These are phyloP conservation scores for Alloteropsis semialata DNA, from an alignment of 176 grass and related monocot genomes.

Conservation along the genomic window DNA sequence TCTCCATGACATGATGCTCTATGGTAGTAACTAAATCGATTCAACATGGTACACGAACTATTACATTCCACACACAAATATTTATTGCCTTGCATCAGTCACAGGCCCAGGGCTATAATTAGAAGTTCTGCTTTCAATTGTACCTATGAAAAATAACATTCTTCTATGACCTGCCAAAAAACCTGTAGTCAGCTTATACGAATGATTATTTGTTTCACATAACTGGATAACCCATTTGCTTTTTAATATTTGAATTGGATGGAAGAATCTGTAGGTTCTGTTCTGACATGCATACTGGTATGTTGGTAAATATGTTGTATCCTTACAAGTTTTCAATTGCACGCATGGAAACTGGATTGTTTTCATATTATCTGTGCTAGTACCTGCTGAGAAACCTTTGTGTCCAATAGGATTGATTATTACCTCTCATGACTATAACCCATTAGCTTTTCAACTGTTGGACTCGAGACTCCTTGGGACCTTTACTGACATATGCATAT, in stretches of 20 bases:
- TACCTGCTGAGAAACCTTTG: not conserved
- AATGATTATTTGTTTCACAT: not conserved
- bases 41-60: not conserved
- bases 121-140: not conserved
- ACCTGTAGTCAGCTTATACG: not conserved
- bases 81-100: not conserved
- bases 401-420: not conserved
- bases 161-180: not conserved
- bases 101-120: not conserved
- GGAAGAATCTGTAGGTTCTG: not conserved
- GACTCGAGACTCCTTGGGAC: not conserved
- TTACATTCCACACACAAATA: not conserved
- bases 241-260: constrained; percentile 27
- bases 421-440: constrained; percentile 9
- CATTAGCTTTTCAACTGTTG: constrained; percentile 11
- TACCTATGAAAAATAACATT: not conserved
- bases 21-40: not conserved
- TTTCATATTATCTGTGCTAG: not conserved
- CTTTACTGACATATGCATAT: not conserved
- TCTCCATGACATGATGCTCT: not conserved
- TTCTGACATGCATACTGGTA: not conserved
- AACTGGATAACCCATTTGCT: not conserved
- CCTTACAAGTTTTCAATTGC: not conserved
- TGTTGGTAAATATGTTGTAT: not conserved
- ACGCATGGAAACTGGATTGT: not conserved